Conservation (phyloP, 768 basidiomycete species). For the Boletellus emodensis region DNA sequence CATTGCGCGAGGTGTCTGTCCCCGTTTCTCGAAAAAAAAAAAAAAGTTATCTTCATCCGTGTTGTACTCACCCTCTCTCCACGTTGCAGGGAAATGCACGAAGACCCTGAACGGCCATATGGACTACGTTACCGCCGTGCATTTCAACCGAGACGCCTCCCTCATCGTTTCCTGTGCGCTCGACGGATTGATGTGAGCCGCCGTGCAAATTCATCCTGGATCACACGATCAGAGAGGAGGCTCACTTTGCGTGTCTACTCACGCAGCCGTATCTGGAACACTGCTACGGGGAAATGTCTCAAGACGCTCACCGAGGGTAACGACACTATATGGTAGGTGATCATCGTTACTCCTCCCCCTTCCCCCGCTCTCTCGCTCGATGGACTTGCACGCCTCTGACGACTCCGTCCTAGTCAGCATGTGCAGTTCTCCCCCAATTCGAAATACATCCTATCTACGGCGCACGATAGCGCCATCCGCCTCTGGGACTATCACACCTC, state of each 20-base stretch:
- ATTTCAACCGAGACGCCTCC: conserved; percentile 89
- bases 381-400: not conserved
- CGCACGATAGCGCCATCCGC: conserved; percentile 89
- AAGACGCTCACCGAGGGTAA: conserved; percentile 93
- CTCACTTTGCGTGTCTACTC: not conserved
- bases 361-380: too few relatives aligned
- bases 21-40: conserved; percentile 34
- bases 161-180: conserved; percentile 89
- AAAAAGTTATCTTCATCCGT: conserved; percentile 47
- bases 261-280: conserved; percentile 91
- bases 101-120: conserved; percentile 89
- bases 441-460: conserved; percentile 89
- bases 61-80: not conserved
- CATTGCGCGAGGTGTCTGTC: conserved; percentile 35
- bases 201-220: not conserved
- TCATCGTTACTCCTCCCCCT: not conserved
- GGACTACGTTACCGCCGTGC: conserved; percentile 92
- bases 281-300: conserved; percentile 87
- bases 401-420: conserved; percentile 56
- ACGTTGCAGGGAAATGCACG: conserved; percentile 64
- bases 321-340: conserved; percentile 77
- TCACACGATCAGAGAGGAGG: not conserved
- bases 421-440: conserved; percentile 96
- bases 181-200: conserved; percentile 87
- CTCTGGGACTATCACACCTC: conserved; percentile 95